phyloP scores from a whole-genome alignment of 2,329 filamentous ascomycete species.

The Monosporascus cannonballus region DNA sequence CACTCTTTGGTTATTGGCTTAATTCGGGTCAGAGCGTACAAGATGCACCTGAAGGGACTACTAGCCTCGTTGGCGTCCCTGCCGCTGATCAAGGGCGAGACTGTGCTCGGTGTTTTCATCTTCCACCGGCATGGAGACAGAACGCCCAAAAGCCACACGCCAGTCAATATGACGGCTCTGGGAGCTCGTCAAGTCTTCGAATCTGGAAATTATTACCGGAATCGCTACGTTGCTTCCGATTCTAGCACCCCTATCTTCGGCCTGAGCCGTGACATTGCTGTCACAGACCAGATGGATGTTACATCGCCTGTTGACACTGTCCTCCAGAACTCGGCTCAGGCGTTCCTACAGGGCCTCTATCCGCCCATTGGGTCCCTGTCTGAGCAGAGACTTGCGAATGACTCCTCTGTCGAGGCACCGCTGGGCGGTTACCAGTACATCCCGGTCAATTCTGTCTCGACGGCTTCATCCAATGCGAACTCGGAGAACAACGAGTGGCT shows the following conservation, averaged over 20 bases:
- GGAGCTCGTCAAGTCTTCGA: conserved; percentile 71
- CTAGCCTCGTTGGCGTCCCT: conserved; percentile 34
- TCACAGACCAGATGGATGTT: conserved; percentile 63
- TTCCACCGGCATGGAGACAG: conserved; percentile 89
- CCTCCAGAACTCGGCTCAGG: conserved; percentile 71
- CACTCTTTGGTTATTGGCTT: no score
- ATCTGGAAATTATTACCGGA: conserved; percentile 69
- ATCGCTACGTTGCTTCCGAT: conserved; percentile 62
- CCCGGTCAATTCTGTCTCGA: conserved; percentile 58
- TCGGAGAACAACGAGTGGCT: conserved; percentile 53
- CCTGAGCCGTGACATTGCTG: conserved; percentile 61
- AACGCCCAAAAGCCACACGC: conserved; percentile 67
- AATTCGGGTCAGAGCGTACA: not conserved
- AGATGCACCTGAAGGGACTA: conserved; percentile 35
- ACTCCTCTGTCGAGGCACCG: conserved; percentile 58
- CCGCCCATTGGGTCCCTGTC: conserved; percentile 60
- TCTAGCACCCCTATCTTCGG: conserved; percentile 56
- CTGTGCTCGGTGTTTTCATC: conserved; percentile 74
- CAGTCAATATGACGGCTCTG: conserved; percentile 69
- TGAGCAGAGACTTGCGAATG: conserved; percentile 64
- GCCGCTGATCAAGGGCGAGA: conserved; percentile 47
- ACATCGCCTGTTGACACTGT: conserved; percentile 70
- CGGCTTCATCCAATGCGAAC: conserved; percentile 47
- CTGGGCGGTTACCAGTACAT: conserved; percentile 81
- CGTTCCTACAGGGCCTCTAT: conserved; percentile 82